phyloP scores from a whole-genome alignment of 164 flowering plant species.

The Echeveria elegans region DNA sequence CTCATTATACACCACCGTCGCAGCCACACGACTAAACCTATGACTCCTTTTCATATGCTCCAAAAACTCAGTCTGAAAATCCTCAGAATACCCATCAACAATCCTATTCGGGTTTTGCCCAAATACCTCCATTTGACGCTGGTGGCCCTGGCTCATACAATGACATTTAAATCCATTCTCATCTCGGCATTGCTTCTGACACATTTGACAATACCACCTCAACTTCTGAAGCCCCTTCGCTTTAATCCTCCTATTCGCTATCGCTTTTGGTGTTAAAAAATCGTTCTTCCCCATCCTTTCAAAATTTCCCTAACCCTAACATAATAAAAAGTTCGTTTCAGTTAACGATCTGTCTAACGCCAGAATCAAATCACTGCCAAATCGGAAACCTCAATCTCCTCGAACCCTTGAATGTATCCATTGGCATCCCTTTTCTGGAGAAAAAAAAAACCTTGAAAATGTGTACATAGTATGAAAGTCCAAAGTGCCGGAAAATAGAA shows the following conservation, averaged over 20 bases:
- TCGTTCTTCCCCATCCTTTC: constrained; percentile 78
- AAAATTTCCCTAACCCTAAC: not conserved
- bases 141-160: constrained; percentile 91
- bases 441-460: too few species aligned
- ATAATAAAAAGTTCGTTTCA: too few species aligned
- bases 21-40: constrained; percentile 75
- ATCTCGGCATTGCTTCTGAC: constrained; percentile 89
- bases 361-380: too few species aligned
- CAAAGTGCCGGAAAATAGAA: too few species aligned
- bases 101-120: constrained; percentile 78
- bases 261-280: constrained; percentile 81
- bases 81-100: constrained; percentile 71
- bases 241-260: constrained; percentile 79
- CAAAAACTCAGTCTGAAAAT: constrained; percentile 55
- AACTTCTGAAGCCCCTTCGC: constrained; percentile 85
- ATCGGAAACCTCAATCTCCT: too few species aligned
- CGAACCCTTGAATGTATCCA: too few species aligned
- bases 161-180: constrained; percentile 96
- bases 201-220: constrained; percentile 95
- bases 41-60: constrained; percentile 87
- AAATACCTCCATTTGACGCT: constrained; percentile 86
- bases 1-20: constrained; percentile 86
- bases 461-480: too few species aligned
- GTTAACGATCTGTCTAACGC: too few species aligned
- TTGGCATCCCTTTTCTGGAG: too few species aligned